Conservation (phyloP, 1,284 basidiomycete species). For the Porphyrellus sp. region DNA sequence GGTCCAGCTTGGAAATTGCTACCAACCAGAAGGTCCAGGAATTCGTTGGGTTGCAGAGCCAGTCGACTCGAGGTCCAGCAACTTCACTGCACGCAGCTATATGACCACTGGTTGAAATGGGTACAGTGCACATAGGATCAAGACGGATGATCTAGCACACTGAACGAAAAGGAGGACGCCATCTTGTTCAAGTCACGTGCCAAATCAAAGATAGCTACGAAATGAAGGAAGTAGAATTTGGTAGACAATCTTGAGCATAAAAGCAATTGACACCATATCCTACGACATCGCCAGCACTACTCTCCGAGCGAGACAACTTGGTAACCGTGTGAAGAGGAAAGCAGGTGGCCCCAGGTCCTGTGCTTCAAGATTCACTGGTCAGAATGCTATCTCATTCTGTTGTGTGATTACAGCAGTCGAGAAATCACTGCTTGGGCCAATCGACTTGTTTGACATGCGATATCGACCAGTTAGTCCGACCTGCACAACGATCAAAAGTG, state of each 20-base stretch:
- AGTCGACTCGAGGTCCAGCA: too few species aligned
- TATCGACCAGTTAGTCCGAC: background rate
- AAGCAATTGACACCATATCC: background rate
- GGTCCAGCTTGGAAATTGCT: too few species aligned
- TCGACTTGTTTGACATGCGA: background rate
- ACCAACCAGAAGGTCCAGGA: too few species aligned
- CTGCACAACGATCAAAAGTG: constrained; percentile 1
- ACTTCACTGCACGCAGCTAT: too few species aligned
- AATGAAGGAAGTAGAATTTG: background rate
- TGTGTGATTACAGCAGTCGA: background rate
- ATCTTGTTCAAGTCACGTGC: too few species aligned
- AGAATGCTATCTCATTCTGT: background rate
- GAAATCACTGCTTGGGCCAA: background rate
- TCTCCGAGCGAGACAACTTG: background rate
- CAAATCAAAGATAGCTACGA: too few species aligned
- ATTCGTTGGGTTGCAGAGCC: too few species aligned
- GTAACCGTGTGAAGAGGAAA: background rate
- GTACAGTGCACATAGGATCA: too few species aligned
- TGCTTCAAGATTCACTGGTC: background rate
- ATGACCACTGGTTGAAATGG: too few species aligned
- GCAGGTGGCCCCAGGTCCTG: background rate
- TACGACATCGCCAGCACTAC: background rate
- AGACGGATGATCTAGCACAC: too few species aligned
- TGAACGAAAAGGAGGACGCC: too few species aligned
- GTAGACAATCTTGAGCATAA: background rate